Base-by-base conservation (phyloP, 2,329 filamentous ascomycete species). In the Penicillium capsulatum region DNA sequence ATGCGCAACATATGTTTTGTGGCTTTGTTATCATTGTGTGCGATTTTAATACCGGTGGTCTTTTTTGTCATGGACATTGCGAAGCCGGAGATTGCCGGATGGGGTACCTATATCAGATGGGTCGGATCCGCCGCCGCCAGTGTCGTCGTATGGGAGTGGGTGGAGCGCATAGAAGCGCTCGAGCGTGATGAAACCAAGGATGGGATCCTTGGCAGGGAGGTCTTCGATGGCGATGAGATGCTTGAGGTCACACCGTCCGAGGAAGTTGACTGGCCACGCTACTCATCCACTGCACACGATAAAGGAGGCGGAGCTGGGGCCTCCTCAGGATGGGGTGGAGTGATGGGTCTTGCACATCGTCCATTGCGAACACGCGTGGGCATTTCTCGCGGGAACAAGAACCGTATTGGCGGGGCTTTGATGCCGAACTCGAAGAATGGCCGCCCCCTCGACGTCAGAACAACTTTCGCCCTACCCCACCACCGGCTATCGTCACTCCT, bases 91-190 rank as follows among this genome's bases (percentile, higher is more conserved):
- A 83, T 95, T 45, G 86, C 86, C 27, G 87, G 85, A 7, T 96
- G 90, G 90, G 90, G 90, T 59, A 90, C 94, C 58, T 96, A 95
- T 59, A 90, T 95, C 31, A 76, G 89, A 56, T 96, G 90, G 90
- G 90, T 95, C n/a, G 90, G 90, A 33, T 89, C 89, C 1, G 89
- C 90, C 0, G 89, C 89, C 1, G 90, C 90, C 17, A 94, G 88
- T 66, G 90, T 95, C n/a, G 86, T 95, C 15, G 90, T 96, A 2
- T 96, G 90, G 90, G 90, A 96, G 65, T 96, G 90, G 90, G 90
- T 96, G 3, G 90, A 96, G 65, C 79, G 90, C 17, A 96, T 96
- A 34, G 90, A 96, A 63, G 87, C 89, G 0, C 66, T 95, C 45
- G 90, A 96, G 68, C 80, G 90, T 51, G 89, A 95, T 63, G 89